Percentiles rank a stretch among this genome's conserved stretches.
phyloP scores from a whole-genome alignment of 345 rosid genomes.

The Gossypium sturtianum region DNA sequence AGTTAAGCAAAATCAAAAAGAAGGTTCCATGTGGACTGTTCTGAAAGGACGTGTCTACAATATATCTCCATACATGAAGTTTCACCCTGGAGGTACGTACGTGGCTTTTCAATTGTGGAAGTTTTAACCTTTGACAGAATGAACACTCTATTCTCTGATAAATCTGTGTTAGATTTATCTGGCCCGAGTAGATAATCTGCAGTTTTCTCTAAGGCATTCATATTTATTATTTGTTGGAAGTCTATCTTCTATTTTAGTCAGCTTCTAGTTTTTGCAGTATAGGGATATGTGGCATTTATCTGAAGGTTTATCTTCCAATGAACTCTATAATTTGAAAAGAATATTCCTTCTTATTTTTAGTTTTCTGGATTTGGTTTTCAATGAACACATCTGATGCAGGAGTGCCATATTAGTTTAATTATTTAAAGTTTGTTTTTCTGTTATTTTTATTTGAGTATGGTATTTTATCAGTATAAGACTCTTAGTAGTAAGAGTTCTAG shows the following conservation, averaged over 20 bases:
- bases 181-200: neutral
- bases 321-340: neutral
- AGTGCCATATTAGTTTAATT: no score
- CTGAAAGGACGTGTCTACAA: constrained; percentile 83
- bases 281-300: neutral
- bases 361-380: neutral
- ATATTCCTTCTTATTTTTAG: neutral
- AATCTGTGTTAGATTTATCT: neutral
- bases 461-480: no score
- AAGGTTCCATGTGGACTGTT: constrained; percentile 93
- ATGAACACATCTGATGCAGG: neutral
- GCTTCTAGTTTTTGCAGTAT: neutral
- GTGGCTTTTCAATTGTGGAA: constrained; percentile 5
- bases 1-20: constrained; percentile 64
- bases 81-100: constrained; percentile 80
- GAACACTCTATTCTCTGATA: neutral
- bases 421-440: no score
- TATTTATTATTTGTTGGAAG: neutral
- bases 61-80: constrained; percentile 85
- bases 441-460: no score
- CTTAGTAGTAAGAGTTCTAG: no score
- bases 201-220: neutral
- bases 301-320: neutral
- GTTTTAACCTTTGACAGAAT: neutral
- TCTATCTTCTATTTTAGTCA: neutral